Conservation (phyloP, 345 rosid genomes). For the Lumnitzera racemosa region DNA sequence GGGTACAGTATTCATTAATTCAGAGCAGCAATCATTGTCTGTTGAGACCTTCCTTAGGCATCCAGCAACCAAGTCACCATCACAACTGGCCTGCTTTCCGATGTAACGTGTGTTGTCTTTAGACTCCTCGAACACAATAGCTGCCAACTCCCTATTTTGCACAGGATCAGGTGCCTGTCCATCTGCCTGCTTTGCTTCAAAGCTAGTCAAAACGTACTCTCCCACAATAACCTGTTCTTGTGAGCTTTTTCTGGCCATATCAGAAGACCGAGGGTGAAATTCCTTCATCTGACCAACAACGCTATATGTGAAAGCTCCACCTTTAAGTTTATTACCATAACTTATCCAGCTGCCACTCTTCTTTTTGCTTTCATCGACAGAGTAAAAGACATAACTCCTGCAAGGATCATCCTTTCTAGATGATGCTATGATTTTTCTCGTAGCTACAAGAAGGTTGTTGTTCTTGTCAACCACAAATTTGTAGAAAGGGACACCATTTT, state of each 20-base stretch:
- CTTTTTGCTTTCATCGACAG: constrained; percentile 59
- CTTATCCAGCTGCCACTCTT: constrained; percentile 59
- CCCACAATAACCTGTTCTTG: constrained; percentile 21
- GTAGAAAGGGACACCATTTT: constrained; percentile 65
- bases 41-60: constrained; percentile 5
- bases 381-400: constrained; percentile 45
- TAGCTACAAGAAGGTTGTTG: constrained; percentile 56
- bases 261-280: constrained; percentile 18
- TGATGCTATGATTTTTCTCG: constrained; percentile 39
- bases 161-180: constrained; percentile 19
- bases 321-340: constrained; percentile 49
- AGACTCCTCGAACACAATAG: constrained; percentile 25
- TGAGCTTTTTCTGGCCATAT: constrained; percentile 19
- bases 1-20: constrained; percentile 11
- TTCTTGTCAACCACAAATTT: constrained; percentile 52
- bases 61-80: constrained; percentile 3
- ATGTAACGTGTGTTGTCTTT: not conserved
- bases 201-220: constrained; percentile 58
- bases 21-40: constrained; percentile 19
- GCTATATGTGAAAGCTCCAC: constrained; percentile 40
- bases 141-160: constrained; percentile 60
- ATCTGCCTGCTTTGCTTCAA: constrained; percentile 31
- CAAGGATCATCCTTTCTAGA: constrained; percentile 31
- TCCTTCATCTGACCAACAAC: constrained; percentile 58
- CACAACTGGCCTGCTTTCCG: constrained; percentile 12